These are phyloP conservation scores for Candida schatavii DNA, from an alignment of 805 yeast genomes.

Conservation along the genomic window DNA sequence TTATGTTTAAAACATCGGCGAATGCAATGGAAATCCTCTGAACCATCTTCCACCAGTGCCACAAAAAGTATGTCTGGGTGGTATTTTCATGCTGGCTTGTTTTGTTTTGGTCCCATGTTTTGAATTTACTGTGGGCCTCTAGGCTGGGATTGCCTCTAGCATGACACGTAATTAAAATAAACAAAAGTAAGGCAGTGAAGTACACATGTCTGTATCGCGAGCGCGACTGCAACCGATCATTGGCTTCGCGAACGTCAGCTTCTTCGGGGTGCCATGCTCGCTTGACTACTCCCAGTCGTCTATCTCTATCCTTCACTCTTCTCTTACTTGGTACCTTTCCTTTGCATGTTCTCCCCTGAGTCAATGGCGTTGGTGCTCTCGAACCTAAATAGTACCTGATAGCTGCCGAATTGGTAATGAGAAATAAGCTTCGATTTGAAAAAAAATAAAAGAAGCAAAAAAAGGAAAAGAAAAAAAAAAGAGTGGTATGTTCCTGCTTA, in stretches of 20 bases:
- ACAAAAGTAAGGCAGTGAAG: background rate
- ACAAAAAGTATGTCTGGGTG: background rate
- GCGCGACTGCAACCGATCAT: too few relatives aligned
- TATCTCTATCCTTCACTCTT: too few relatives aligned
- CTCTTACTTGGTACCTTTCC: too few relatives aligned
- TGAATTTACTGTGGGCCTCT: constrained; percentile 13
- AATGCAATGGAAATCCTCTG: background rate
- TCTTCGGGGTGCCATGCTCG: too few relatives aligned
- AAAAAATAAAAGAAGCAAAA: too few relatives aligned
- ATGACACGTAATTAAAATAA: background rate
- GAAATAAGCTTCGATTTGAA: background rate
- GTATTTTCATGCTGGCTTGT: constrained; percentile 8
- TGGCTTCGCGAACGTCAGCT: too few relatives aligned
- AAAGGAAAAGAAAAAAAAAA: background rate
- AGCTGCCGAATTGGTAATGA: background rate
- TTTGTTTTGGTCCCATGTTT: constrained; percentile 25
- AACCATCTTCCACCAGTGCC: background rate
- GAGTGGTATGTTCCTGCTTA: constrained; percentile 1
- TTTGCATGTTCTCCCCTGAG: too few relatives aligned
- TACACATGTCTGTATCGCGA: background rate
- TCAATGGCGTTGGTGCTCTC: too few relatives aligned
- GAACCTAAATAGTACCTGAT: background rate
- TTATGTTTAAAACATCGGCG: background rate
- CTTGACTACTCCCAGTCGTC: too few relatives aligned
- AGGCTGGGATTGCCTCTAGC: too few relatives aligned